These are phyloP conservation scores for Lentinula aciculospora DNA, from an alignment of 768 basidiomycete species.

Conservation along the genomic window DNA sequence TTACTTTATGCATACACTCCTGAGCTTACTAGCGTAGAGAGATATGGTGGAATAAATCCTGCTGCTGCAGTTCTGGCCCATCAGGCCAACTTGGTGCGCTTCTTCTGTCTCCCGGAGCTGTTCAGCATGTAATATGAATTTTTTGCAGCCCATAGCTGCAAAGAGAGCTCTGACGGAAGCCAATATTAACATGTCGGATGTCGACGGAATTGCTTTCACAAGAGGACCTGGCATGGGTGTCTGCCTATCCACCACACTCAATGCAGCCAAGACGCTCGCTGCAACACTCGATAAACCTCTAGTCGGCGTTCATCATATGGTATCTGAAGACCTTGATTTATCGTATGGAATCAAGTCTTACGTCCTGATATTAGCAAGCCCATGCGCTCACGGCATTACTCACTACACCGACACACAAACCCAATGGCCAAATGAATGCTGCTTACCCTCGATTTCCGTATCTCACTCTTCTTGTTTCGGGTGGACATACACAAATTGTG, in stretches of 20 bases:
- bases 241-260: slow-evolving; percentile 73
- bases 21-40: slow-evolving; percentile 39
- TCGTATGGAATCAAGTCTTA: slow-evolving; percentile 2
- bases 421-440: slow-evolving; percentile 9
- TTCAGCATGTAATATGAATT: background rate
- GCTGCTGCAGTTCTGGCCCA: slow-evolving; percentile 74
- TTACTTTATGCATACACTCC: background rate
- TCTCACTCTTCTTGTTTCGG: slow-evolving; percentile 82
- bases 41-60: slow-evolving; percentile 73
- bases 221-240: slow-evolving; percentile 83
- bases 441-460: slow-evolving; percentile 70
- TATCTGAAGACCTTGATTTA: slow-evolving; percentile 19
- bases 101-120: background rate
- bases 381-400: slow-evolving; percentile 82
- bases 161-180: slow-evolving; percentile 64
- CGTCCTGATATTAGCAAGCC: slow-evolving; percentile 60
- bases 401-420: slow-evolving; percentile 32
- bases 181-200: slow-evolving; percentile 44
- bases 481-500: slow-evolving; percentile 90
- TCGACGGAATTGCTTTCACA: slow-evolving; percentile 90
- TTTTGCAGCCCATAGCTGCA: slow-evolving; percentile 66
- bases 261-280: slow-evolving; percentile 83
- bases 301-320: slow-evolving; percentile 93
- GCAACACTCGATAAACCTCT: slow-evolving; percentile 73
- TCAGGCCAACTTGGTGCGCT: slow-evolving; percentile 65